Percentiles rank a stretch among this genome's conserved stretches.
Evolutionary conservation across 2,329 filamentous ascomycete species (phyloP).

Genomic region (Trichoderma pleuroti): DNA sequence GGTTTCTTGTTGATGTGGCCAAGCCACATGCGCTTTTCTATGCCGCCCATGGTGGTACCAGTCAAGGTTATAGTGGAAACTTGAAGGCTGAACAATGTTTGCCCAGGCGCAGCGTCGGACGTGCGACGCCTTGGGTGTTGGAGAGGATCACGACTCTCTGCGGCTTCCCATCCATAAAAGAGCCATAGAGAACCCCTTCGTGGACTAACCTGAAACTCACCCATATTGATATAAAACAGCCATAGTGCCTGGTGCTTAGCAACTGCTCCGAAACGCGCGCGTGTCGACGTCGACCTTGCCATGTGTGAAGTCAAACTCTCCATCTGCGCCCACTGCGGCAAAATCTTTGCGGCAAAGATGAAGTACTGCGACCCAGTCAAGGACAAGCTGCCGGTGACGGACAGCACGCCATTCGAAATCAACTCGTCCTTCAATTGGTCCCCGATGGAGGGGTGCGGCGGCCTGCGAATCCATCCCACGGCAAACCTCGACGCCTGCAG

Average conservation of each 20-base stretch:
- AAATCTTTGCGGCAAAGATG: slow-evolving; percentile 15
- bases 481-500: slow-evolving; percentile 4
- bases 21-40: slow-evolving; percentile 1
- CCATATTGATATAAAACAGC: background rate
- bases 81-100: slow-evolving; percentile 2
- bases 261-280: background rate
- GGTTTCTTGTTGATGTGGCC: background rate
- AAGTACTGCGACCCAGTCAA: slow-evolving; percentile 12
- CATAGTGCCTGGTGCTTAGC: background rate
- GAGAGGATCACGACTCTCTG: background rate
- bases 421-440: slow-evolving; percentile 17
- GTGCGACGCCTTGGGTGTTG: background rate
- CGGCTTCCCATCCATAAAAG: background rate
- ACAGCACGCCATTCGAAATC: slow-evolving; percentile 14
- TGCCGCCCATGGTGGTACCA: slow-evolving; percentile 6
- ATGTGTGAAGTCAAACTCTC: slow-evolving; percentile 19
- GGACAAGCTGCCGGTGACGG: background rate
- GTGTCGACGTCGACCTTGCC: background rate
- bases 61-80: background rate
- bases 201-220: background rate
- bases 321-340: slow-evolving; percentile 13
- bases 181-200: background rate
- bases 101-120: background rate
- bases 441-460: slow-evolving; percentile 16
- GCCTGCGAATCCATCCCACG: slow-evolving; percentile 12